Evolutionary conservation across 192 early-diverging fungal genomes (phyloP), one percentile per base, ranked within the genome.

Genomic region (Backusella liffmaniae): DNA sequence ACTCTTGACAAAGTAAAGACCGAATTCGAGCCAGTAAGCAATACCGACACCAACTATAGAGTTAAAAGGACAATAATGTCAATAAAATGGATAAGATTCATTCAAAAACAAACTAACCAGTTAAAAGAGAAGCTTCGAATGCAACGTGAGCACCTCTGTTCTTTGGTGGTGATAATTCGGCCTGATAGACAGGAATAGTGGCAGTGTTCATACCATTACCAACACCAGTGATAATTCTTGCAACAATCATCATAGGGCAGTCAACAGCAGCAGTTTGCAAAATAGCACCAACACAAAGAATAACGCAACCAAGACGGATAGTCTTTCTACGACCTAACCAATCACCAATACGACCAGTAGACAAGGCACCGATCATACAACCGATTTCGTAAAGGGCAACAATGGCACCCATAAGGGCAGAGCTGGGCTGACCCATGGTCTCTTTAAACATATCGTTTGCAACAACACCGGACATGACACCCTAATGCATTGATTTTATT

Each of bases 121-220:
- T 62, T 21, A 89, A 82, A 3, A 87, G 83, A 42, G 83, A 59
- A 32, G 83, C 80, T 37, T 89, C 84, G 72, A 85, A 84, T 12
- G 82, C 84, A 18, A 89, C 85, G 46, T 86, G 71, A 10, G 86
- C 84, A 2, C 88, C 88, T 23, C 88, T 81, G 72, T 83, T 83
- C 51, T 84, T 84, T 59, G 85, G 85, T 18, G 86, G 88, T 5
- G 86, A 81, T 68, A 89, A 73, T 75, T 89, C 88, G n/a, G 83
- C 82, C 66, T 76, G 83, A 44, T 86, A 87, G 3, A 89, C 80
- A 6, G 88, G 88, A 0, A 91, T 88, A 2, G 84, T 81, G 74
- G 85, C 85, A 7, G 88, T 87, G n/a, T 82, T 84, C 8, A 84
- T 82, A 65, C 88, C 88, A 1, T 87, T 87, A 23, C 77, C 88